A percentile compares a stretch with the other conserved stretches of the same genome.
These are phyloP conservation scores for Penicillium sp. DNA, from an alignment of 2,329 filamentous ascomycete species.

Conservation along the genomic window DNA sequence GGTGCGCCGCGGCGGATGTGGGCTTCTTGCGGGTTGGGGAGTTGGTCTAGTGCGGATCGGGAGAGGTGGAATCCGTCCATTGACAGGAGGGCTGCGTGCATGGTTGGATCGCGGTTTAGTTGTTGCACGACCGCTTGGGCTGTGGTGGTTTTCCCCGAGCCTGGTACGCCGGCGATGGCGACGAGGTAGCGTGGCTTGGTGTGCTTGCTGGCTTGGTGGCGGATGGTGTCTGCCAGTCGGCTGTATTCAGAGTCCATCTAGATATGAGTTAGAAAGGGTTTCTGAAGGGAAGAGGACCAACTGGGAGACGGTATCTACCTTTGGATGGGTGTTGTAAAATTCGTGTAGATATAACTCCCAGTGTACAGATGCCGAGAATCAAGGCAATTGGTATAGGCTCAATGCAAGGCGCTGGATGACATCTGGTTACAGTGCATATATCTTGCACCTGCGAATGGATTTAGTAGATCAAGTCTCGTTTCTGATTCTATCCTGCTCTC, in stretches of 20 bases:
- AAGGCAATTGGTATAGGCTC: background rate
- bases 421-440: background rate
- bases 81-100: constrained; percentile 29
- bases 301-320: background rate
- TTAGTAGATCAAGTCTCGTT: too few species aligned
- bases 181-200: constrained; percentile 26
- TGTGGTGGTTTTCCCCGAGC: constrained; percentile 40
- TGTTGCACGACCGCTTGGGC: constrained; percentile 31
- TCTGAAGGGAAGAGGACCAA: background rate
- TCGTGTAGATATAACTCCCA: background rate
- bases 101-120: constrained; percentile 22
- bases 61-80: constrained; percentile 46
- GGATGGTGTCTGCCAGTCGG: constrained; percentile 22
- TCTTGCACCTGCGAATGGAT: background rate
- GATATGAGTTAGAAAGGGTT: background rate
- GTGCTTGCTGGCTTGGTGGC: constrained; percentile 17
- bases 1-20: constrained; percentile 40
- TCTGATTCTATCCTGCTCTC: background rate
- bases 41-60: constrained; percentile 30
- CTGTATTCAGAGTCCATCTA: constrained; percentile 30
- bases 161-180: constrained; percentile 36
- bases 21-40: constrained; percentile 38
- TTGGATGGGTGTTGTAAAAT: background rate
- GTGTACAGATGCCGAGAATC: background rate
- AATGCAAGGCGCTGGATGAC: background rate